Evolutionary conservation across 2,329 filamentous ascomycete species (phyloP).

Genomic region (Aspergillus sp.): DNA sequence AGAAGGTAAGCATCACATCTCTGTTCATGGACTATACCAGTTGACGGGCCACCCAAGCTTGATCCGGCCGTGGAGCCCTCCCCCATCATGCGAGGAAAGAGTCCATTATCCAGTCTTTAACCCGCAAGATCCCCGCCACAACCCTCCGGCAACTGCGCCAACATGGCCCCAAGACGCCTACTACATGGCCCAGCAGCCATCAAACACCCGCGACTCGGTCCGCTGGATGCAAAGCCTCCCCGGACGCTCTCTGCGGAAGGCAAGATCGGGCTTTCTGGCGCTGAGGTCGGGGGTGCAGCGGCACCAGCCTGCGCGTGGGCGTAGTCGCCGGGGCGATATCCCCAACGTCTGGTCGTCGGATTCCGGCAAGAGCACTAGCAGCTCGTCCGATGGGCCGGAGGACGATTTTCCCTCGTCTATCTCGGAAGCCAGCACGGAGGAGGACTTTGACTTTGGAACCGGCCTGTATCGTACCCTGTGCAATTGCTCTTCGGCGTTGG

Average conservation of each 20-base stretch:
- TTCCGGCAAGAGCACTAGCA: conserved; percentile 15
- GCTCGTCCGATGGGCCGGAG: conserved; percentile 7
- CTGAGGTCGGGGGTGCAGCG: conserved; percentile 19
- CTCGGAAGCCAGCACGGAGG: conserved; percentile 21
- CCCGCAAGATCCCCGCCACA: conserved; percentile 27
- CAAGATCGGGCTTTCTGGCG: conserved; percentile 21
- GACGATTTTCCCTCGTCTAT: conserved; percentile 11
- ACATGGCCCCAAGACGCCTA: conserved; percentile 8
- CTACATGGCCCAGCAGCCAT: conserved; percentile 6
- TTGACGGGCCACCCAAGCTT: conserved; percentile 3
- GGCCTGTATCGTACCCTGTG: conserved; percentile 17
- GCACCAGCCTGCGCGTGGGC: conserved; percentile 6
- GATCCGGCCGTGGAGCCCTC: conserved; percentile 4
- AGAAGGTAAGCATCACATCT: conserved; percentile 18
- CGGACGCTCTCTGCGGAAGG: conserved; percentile 21
- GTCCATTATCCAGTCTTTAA: conserved; percentile 28
- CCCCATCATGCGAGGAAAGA: conserved; percentile 22
- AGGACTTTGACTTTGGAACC: conserved; percentile 19
- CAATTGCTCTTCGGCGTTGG: conserved; percentile 7
- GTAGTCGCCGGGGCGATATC: conserved; percentile 1
- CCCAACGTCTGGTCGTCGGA: conserved; percentile 9
- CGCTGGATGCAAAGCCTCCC: conserved; percentile 19
- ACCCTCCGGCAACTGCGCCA: conserved; percentile 12
- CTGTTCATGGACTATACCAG: too few relatives aligned
- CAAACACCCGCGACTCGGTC: conserved; percentile 10